phyloP scores from a whole-genome alignment of 2,329 filamentous ascomycete species.

The Colletotrichum endophyticum region DNA sequence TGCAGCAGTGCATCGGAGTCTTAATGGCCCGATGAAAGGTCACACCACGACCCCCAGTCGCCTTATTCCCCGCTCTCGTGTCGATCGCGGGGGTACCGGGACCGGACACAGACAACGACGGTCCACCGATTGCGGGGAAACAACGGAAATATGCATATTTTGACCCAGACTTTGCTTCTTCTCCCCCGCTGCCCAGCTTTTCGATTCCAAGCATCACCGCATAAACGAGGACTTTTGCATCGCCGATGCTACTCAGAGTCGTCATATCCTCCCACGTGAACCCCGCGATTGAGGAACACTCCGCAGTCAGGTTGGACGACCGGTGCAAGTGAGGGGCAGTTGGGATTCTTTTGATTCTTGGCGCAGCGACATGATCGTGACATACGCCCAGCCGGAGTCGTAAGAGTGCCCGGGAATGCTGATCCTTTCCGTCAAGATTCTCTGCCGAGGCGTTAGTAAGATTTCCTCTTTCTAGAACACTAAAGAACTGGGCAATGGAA shows the following conservation, averaged over 20 bases:
- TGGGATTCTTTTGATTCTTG: not conserved
- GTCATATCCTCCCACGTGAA: not conserved
- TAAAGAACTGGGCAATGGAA: not conserved
- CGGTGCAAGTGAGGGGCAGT: not conserved
- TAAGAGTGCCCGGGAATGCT: not conserved
- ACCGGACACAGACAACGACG: not conserved
- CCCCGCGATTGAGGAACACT: not conserved
- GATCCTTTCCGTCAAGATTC: not conserved
- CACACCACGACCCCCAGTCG: not conserved
- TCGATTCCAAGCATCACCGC: not conserved
- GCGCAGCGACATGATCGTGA: not conserved
- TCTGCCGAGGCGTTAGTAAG: not conserved
- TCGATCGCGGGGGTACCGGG: conserved; percentile 9
- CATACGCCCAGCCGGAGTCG: not conserved
- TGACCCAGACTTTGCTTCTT: not conserved
- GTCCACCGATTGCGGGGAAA: not conserved
- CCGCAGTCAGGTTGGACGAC: not conserved
- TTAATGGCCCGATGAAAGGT: not conserved
- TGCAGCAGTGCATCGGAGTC: not conserved
- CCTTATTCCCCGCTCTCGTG: not conserved
- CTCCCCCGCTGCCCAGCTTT: conserved; percentile 12
- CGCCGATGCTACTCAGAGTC: not conserved
- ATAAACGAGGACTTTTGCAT: not conserved
- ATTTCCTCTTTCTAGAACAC: not conserved
- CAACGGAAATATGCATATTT: not conserved